A percentile compares a stretch with the other conserved stretches of the same genome.
Conservation (phyloP, 257 asterid species). For the Plantago elongata region DNA sequence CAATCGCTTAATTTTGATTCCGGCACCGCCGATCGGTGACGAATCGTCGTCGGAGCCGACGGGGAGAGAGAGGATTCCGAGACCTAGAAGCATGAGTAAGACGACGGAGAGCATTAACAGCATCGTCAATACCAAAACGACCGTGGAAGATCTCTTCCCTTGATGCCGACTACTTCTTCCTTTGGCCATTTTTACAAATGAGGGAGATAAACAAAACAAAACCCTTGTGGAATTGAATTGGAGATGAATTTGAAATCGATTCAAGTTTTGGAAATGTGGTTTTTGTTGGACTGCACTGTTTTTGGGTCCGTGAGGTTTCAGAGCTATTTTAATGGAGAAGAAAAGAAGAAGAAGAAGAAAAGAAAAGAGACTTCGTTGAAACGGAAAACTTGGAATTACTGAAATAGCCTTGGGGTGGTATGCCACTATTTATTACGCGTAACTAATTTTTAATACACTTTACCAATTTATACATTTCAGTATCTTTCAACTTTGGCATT, state of each 20-base stretch:
- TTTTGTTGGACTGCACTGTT: conserved; percentile 9
- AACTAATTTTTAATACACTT: too few species aligned
- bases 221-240: background rate
- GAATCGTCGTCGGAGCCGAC: conserved; percentile 44
- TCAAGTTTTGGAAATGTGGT: conserved; percentile 8
- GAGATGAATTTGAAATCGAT: background rate
- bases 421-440: too few species aligned
- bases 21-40: conserved; percentile 30
- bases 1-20: conserved; percentile 59
- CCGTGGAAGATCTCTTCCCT: conserved; percentile 63
- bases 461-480: too few species aligned
- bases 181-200: conserved; percentile 61
- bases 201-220: too few species aligned
- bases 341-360: conserved; percentile 5
- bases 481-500: too few species aligned
- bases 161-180: conserved; percentile 56
- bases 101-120: conserved; percentile 71
- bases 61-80: conserved; percentile 80
- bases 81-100: conserved; percentile 70
- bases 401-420: background rate
- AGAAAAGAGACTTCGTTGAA: background rate
- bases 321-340: background rate
- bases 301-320: conserved; percentile 13
- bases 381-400: background rate
- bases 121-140: conserved; percentile 57